A percentile compares a stretch with the other conserved stretches of the same genome.
phyloP scores from a whole-genome alignment of 176 grass and related monocot species.

The Pontederia paniculata region DNA sequence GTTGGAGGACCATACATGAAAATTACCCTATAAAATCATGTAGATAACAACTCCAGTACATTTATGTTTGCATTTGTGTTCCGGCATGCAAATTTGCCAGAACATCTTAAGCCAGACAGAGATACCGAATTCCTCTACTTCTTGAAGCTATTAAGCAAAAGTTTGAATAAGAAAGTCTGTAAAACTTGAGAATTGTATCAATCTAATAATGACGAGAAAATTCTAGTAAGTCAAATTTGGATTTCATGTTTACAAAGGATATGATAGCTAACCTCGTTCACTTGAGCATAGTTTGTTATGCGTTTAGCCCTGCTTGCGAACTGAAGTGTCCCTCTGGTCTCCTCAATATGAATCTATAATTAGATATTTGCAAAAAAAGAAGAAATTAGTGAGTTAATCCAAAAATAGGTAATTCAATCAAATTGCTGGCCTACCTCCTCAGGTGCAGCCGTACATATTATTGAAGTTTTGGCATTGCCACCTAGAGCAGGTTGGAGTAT shows the following conservation, averaged over 20 bases:
- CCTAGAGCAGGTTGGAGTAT: conserved; percentile 95
- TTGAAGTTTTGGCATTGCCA: conserved; percentile 94
- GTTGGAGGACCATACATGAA: too few relatives aligned
- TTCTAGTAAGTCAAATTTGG: conserved; percentile 1
- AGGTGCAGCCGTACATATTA: conserved; percentile 88
- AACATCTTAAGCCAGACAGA: too few relatives aligned
- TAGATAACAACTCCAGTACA: too few relatives aligned
- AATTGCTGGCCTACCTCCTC: conserved; percentile 52
- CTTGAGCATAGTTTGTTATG: conserved; percentile 90
- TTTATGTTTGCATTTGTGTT: too few relatives aligned
- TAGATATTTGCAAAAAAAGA: conserved; percentile 1
- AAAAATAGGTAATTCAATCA: not conserved
- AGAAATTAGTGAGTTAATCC: not conserved
- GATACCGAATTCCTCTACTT: too few relatives aligned
- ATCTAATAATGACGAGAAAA: not conserved
- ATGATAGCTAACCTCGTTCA: conserved; percentile 62
- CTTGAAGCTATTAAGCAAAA: too few relatives aligned
- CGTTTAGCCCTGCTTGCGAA: conserved; percentile 95
- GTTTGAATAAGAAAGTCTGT: too few relatives aligned
- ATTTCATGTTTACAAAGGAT: conserved; percentile 2
- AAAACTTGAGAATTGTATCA: not conserved
- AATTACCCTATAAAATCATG: too few relatives aligned
- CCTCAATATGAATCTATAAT: conserved; percentile 65
- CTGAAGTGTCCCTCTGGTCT: conserved; percentile 92
- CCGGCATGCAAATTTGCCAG: too few relatives aligned